Conservation (phyloP, 2,329 filamentous ascomycete genomes). For the Trichoderma asperellum region DNA sequence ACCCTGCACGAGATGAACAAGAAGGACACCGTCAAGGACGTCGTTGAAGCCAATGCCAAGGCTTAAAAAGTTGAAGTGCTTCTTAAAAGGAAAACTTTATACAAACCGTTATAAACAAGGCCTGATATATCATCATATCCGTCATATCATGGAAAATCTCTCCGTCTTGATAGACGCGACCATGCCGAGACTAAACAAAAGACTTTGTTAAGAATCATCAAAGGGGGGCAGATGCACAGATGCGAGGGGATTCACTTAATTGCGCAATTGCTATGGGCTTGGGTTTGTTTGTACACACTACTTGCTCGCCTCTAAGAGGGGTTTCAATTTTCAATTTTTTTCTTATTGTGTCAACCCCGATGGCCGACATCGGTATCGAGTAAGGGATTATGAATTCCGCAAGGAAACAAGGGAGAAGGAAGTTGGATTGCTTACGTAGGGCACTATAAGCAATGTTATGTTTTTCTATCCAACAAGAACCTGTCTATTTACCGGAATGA, state of each 20-base stretch:
- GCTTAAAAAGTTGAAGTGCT: conserved; percentile 30
- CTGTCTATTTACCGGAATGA: not conserved
- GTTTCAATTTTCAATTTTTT: not conserved
- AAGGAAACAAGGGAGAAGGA: not conserved
- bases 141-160: conserved; percentile 5
- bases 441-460: not conserved
- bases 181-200: not conserved
- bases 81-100: not conserved
- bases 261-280: not conserved
- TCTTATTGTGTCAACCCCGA: not conserved
- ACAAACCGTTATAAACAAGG: not conserved
- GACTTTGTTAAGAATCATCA: not conserved
- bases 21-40: conserved; percentile 52
- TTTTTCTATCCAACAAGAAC: not conserved
- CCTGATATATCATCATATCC: not conserved
- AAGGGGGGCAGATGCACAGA: not conserved
- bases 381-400: not conserved
- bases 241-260: not conserved
- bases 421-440: not conserved
- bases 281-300: not conserved
- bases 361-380: conserved; percentile 1
- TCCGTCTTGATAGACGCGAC: not conserved
- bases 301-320: conserved; percentile 12
- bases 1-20: conserved; percentile 64
- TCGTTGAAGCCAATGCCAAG: conserved; percentile 47